These are phyloP conservation scores for Dactylonectria macrodidyma DNA, from an alignment of 2,329 filamentous ascomycete species.

Conservation along the genomic window DNA sequence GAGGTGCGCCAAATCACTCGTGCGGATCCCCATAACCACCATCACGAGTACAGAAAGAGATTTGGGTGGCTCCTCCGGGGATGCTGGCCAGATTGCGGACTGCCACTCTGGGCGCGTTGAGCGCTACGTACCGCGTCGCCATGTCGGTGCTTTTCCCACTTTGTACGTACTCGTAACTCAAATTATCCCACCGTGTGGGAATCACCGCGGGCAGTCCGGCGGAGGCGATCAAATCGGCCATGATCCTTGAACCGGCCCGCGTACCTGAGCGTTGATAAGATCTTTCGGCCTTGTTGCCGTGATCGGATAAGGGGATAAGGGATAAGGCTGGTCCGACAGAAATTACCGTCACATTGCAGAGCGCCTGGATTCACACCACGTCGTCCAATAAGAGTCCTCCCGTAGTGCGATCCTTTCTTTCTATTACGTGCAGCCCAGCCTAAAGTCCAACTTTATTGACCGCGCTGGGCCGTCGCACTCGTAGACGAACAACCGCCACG, in stretches of 20 bases:
- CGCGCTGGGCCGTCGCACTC: conserved; percentile 16
- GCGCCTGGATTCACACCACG: conserved; percentile 15
- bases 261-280: conserved; percentile 28
- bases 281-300: conserved; percentile 13
- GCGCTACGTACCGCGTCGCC: not conserved
- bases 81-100: conserved; percentile 14
- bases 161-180: not conserved
- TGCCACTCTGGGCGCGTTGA: not conserved
- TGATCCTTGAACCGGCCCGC: conserved; percentile 23
- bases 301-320: conserved; percentile 18
- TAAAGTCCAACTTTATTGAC: conserved; percentile 28
- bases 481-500: conserved; percentile 6
- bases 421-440: conserved; percentile 31
- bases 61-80: conserved; percentile 21
- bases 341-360: conserved; percentile 25
- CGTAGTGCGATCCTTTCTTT: conserved; percentile 24
- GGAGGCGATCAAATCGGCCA: conserved; percentile 27
- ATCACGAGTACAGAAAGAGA: conserved; percentile 37
- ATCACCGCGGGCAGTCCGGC: not conserved
- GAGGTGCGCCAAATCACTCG: conserved; percentile 29
- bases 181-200: conserved; percentile 23
- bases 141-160: not conserved
- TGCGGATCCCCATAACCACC: conserved; percentile 36
- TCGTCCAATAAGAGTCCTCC: conserved; percentile 26
- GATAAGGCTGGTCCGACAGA: conserved; percentile 24